Percentiles rank a stretch among this genome's conserved stretches.
phyloP scores from a whole-genome alignment of 768 basidiomycete genomes.

The Podaxis sp. region DNA sequence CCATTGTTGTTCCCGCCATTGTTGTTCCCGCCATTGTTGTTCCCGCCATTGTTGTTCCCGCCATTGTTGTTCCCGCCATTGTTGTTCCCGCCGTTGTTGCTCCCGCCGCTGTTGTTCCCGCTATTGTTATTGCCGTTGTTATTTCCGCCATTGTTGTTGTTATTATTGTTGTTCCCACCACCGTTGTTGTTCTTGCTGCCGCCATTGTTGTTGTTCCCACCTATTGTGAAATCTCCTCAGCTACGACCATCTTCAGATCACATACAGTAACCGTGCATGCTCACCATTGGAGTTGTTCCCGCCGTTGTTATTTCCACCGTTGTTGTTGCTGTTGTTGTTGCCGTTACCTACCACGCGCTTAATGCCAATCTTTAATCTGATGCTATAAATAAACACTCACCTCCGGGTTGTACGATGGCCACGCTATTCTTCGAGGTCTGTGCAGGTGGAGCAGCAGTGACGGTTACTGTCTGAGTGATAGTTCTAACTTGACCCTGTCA shows the following conservation, averaged over 20 bases:
- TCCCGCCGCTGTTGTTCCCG: constrained; percentile 8
- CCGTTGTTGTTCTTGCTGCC: neutral
- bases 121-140: constrained; percentile 16
- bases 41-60: constrained; percentile 7
- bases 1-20: no score
- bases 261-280: neutral
- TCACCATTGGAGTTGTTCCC: neutral
- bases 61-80: neutral
- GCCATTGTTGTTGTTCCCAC: neutral
- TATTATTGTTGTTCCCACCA: constrained; percentile 8
- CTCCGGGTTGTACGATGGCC: neutral
- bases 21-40: constrained; percentile 15
- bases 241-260: neutral
- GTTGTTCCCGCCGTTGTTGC: neutral
- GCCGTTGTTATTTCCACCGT: neutral
- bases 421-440: neutral
- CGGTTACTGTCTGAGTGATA: constrained; percentile 27
- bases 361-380: neutral
- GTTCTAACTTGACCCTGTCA: constrained; percentile 14
- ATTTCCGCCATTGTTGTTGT: neutral
- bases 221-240: neutral
- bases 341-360: neutral
- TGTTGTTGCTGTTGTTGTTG: neutral
- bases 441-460: constrained; percentile 25
- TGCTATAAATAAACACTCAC: neutral